Evolutionary conservation across 2,329 filamentous ascomycete species (phyloP), one percentile per base, ranked within the genome.

Genomic region (Waltergamsia citrina): DNA sequence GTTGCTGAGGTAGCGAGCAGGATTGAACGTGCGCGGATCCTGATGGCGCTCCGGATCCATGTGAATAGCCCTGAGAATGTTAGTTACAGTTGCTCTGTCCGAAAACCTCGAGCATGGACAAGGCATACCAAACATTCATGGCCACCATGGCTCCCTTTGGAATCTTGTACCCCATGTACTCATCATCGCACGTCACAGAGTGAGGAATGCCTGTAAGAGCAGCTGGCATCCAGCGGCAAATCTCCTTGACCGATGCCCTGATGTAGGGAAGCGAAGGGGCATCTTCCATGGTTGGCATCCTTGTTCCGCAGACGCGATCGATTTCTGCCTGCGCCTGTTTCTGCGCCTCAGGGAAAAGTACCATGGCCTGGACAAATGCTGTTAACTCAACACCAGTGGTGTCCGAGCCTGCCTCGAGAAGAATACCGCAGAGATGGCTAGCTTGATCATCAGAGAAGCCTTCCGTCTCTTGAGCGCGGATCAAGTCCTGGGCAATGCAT

Each of bases 361-460:
- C 42, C 61, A 69, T 67, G 11, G 67, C 67, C 26, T 64, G 55
- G 4, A 65, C 47, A 40, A 68, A 67, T 6, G 47, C 53, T 14
- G 53, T 43, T 4, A 69, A 29, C 10, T 28, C 30, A 7, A 18
- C 27, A 6, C 34, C 25, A 6, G 27, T 36, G 6, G 33, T 34
- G 10, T 44, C 33, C 19, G 41, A 34, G 5, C 35, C 36, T 12
- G 33, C 39, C 17, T 36, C 17, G 4, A 33, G 23, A 3, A 37
- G 32, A 6, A 30, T 22, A 1, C 45, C 44, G 24, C 41, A 38
- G 4, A 45, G 43, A 20, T 46, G 46, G 2, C 32, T 40, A 3
- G 45, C 43, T 8, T 38, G 37, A 12, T 45, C 43, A 21, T 46
- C 45, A 4, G 37, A 39, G 20, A 48, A 41, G 9, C 32, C 35